phyloP scores from a whole-genome alignment of 148 eudicot species.

The Rhododendron ferrugineum region DNA sequence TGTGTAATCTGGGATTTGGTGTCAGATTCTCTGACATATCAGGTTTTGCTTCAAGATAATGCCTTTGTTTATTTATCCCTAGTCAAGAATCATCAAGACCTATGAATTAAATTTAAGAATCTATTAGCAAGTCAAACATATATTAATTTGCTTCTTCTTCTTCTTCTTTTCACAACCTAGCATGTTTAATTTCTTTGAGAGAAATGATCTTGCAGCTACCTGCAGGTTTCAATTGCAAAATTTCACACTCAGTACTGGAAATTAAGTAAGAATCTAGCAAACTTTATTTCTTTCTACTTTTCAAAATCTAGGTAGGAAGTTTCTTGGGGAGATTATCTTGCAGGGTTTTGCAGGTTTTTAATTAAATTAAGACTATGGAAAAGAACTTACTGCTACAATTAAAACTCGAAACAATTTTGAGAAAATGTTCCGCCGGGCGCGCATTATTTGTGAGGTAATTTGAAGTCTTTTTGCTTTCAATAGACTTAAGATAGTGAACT shows the following conservation, averaged over 20 bases:
- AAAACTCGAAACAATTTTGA: neutral
- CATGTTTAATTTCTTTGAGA: no score
- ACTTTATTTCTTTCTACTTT: neutral
- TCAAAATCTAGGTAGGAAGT: neutral
- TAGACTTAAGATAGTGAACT: neutral
- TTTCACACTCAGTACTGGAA: neutral
- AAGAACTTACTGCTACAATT: neutral
- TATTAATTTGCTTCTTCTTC: neutral
- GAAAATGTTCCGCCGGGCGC: neutral
- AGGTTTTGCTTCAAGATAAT: constrained; percentile 7
- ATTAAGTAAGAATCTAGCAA: neutral
- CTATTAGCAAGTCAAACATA: neutral
- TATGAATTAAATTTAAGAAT: neutral
- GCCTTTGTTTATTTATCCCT: constrained; percentile 13
- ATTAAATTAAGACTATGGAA: neutral
- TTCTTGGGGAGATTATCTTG: neutral
- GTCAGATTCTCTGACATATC: constrained; percentile 9
- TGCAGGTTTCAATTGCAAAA: neutral
- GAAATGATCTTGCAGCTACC: neutral
- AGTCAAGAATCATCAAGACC: constrained; percentile 3
- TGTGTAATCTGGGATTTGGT: constrained; percentile 24
- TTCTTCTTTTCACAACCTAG: constrained; percentile 5
- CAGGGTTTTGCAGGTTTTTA: neutral
- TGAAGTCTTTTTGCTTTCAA: neutral
- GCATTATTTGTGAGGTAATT: neutral